Evolutionary conservation across 495 filamentous ascomycete genomes (phyloP).

Genomic region (Tuber melanosporum): DNA sequence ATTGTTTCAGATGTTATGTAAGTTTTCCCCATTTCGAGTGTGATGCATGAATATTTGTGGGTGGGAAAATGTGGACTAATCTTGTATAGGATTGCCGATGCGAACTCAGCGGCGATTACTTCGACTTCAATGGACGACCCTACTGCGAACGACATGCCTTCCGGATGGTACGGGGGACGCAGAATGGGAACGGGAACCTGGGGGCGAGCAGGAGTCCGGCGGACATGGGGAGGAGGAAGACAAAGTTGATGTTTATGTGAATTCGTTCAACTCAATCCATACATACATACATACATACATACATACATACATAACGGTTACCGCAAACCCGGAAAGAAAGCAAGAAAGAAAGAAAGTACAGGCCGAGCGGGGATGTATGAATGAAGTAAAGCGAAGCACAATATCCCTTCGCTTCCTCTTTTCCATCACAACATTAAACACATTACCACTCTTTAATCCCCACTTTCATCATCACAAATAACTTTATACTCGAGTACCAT

Average conservation of each 20-base stretch:
- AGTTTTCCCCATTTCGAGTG: conserved; percentile 43
- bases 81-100: conserved; percentile 42
- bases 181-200: conserved; percentile 38
- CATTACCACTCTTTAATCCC: background rate
- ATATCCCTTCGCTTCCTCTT: background rate
- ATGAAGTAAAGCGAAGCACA: conserved; percentile 8
- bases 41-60: conserved; percentile 44
- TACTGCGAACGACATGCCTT: conserved; percentile 87
- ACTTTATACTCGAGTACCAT: background rate
- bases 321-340: conserved; percentile 4
- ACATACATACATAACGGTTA: background rate
- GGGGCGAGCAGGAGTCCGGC: conserved; percentile 37
- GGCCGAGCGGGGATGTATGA: background rate
- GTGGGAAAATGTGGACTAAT: conserved; percentile 42
- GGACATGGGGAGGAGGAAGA: conserved; percentile 69
- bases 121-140: conserved; percentile 57
- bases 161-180: conserved; percentile 47
- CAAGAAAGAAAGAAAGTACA: conserved; percentile 5
- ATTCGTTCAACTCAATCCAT: conserved; percentile 8
- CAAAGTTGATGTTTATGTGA: conserved; percentile 76
- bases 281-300: background rate
- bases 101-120: conserved; percentile 48
- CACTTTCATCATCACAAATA: background rate
- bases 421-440: background rate
- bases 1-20: conserved; percentile 74